These are phyloP conservation scores for Suillus spraguei DNA, from an alignment of 768 basidiomycete genomes.

Conservation along the genomic window DNA sequence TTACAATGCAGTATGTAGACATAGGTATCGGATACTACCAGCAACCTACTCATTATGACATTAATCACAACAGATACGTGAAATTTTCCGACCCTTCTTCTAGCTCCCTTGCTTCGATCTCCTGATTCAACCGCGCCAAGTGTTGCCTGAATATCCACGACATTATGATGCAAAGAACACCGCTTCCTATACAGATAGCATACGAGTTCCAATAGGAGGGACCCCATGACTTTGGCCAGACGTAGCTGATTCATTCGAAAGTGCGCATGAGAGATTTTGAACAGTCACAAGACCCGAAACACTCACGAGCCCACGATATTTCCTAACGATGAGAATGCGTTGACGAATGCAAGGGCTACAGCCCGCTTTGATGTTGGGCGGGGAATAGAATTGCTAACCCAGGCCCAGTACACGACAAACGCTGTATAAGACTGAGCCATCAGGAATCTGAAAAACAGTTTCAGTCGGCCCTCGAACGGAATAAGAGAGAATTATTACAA, in stretches of 20 bases:
- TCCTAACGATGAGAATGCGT: constrained; percentile 80
- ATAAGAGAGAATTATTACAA: constrained; percentile 44
- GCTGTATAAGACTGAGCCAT: constrained; percentile 77
- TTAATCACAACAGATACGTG: constrained; percentile 48
- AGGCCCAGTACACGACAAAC: constrained; percentile 63
- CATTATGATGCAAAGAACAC: constrained; percentile 51
- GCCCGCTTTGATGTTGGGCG: constrained; percentile 87
- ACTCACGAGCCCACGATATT: constrained; percentile 84
- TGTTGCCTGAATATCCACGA: constrained; percentile 51
- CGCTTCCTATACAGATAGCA: constrained; percentile 68
- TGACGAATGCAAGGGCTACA: constrained; percentile 82
- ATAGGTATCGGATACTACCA: not conserved
- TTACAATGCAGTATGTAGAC: not conserved
- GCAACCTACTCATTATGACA: not conserved
- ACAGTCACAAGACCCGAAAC: not conserved
- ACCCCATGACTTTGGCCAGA: constrained; percentile 72
- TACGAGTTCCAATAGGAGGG: constrained; percentile 72
- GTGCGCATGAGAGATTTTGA: constrained; percentile 12
- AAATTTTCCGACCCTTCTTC: constrained; percentile 39
- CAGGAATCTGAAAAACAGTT: constrained; percentile 53
- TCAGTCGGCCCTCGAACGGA: constrained; percentile 3
- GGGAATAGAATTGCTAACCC: constrained; percentile 63
- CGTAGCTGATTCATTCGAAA: constrained; percentile 43
- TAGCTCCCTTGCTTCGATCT: constrained; percentile 41
- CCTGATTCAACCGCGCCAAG: constrained; percentile 42